phyloP scores from a whole-genome alignment of 352 stramenopile species.

The Phytophthora sp. region DNA sequence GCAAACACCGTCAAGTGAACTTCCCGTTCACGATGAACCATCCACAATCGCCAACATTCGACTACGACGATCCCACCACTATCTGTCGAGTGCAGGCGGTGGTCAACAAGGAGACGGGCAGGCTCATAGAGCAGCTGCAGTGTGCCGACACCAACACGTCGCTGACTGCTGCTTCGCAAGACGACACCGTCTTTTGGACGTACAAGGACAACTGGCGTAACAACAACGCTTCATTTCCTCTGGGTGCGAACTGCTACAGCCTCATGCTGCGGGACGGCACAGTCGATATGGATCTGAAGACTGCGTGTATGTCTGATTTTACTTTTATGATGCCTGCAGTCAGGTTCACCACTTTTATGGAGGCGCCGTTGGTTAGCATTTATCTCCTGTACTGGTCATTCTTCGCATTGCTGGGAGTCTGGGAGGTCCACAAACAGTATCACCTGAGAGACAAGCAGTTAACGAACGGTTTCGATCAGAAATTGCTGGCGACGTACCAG shows the following conservation, averaged over 20 bases:
- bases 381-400: slow-evolving; percentile 10
- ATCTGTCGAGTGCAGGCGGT: slow-evolving; percentile 43
- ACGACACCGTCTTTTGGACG: slow-evolving; percentile 50
- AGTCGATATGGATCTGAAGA: slow-evolving; percentile 2
- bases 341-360: slow-evolving; percentile 10
- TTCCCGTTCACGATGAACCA: slow-evolving; percentile 44
- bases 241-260: slow-evolving; percentile 46
- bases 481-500: not conserved
- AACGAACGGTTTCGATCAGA: slow-evolving; percentile 1
- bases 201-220: slow-evolving; percentile 47
- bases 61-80: slow-evolving; percentile 36
- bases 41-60: slow-evolving; percentile 35
- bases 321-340: not conserved
- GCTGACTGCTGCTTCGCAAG: slow-evolving; percentile 31
- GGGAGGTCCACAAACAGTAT: not conserved
- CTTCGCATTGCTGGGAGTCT: not conserved
- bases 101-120: slow-evolving; percentile 25
- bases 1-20: slow-evolving; percentile 44
- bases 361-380: slow-evolving; percentile 6
- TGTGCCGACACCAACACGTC: slow-evolving; percentile 42
- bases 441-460: not conserved
- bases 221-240: slow-evolving; percentile 58
- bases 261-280: slow-evolving; percentile 25
- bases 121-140: slow-evolving; percentile 40
- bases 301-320: not conserved